phyloP scores from a whole-genome alignment of 148 eudicot species.

The Chenopodium album region DNA sequence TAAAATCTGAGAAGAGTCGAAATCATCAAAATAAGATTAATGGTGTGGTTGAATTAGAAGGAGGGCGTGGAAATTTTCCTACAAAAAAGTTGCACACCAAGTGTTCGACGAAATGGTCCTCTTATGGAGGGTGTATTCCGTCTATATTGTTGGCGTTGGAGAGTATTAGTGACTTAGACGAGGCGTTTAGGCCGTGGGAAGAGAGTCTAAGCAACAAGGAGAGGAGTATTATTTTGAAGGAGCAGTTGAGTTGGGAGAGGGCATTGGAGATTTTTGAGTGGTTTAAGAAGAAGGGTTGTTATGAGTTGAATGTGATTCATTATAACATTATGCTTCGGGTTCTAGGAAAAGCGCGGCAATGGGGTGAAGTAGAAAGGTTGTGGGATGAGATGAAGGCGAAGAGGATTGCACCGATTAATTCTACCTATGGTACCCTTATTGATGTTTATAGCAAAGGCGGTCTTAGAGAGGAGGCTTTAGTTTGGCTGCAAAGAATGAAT shows the following conservation, averaged over 20 bases:
- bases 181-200: constrained; percentile 81
- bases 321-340: constrained; percentile 80
- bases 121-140: constrained; percentile 70
- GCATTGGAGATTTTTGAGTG: constrained; percentile 87
- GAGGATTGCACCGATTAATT: constrained; percentile 54
- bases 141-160: constrained; percentile 63
- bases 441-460: constrained; percentile 95
- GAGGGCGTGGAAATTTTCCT: not conserved
- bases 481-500: constrained; percentile 76
- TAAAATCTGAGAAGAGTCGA: constrained; percentile 16
- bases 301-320: constrained; percentile 91
- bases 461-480: constrained; percentile 50
- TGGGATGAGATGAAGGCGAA: constrained; percentile 72
- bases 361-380: constrained; percentile 62
- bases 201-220: constrained; percentile 74
- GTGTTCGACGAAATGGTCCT: constrained; percentile 73
- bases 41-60: constrained; percentile 12
- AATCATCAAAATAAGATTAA: constrained; percentile 15
- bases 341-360: constrained; percentile 66
- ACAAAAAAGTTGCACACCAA: constrained; percentile 46
- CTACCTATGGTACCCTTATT: constrained; percentile 85
- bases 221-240: constrained; percentile 84
- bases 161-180: constrained; percentile 54
- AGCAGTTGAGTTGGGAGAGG: constrained; percentile 73
- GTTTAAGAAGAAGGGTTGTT: constrained; percentile 79